A percentile compares a stretch with the other conserved stretches of the same genome.
Conservation (phyloP, 306 rosid species). For the Macrotyloma uniflorum region DNA sequence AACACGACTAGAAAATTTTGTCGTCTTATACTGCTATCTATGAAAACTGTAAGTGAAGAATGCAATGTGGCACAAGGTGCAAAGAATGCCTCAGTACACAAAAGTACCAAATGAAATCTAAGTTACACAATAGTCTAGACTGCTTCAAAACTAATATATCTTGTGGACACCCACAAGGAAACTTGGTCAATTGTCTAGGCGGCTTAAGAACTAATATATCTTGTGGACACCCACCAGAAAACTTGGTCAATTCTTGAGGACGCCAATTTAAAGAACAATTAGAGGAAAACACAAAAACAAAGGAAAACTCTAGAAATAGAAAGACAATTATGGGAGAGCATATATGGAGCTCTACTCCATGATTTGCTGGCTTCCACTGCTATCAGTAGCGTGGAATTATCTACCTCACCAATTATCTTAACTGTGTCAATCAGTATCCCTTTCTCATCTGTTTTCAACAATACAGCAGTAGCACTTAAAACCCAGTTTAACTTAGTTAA, state of each 20-base stretch:
- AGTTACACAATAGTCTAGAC: not conserved
- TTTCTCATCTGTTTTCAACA: constrained; percentile 4
- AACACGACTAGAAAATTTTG: not conserved
- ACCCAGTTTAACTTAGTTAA: constrained; percentile 16
- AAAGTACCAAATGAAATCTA: not conserved
- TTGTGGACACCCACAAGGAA: constrained; percentile 2
- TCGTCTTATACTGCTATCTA: not conserved
- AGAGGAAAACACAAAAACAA: not conserved
- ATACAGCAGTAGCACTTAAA: not conserved
- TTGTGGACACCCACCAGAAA: constrained; percentile 2
- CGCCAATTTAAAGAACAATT: not conserved
- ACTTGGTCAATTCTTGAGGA: not conserved
- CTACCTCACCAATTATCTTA: not conserved
- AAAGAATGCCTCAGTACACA: constrained; percentile 18
- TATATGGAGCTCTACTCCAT: not conserved
- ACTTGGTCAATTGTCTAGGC: not conserved
- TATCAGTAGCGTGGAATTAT: constrained; percentile 21
- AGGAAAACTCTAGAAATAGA: not conserved
- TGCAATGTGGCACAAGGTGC: constrained; percentile 8
- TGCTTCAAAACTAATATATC: constrained; percentile 12
- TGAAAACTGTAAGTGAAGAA: not conserved
- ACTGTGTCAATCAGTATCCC: constrained; percentile 7
- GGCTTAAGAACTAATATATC: too few species aligned
- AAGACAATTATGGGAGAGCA: constrained; percentile 5
- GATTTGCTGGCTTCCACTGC: constrained; percentile 13